Percentiles rank a stretch among this genome's conserved stretches.
phyloP scores from a whole-genome alignment of 225 moss, liverwort and hornwort genomes.

The Anthoceros angustus region DNA sequence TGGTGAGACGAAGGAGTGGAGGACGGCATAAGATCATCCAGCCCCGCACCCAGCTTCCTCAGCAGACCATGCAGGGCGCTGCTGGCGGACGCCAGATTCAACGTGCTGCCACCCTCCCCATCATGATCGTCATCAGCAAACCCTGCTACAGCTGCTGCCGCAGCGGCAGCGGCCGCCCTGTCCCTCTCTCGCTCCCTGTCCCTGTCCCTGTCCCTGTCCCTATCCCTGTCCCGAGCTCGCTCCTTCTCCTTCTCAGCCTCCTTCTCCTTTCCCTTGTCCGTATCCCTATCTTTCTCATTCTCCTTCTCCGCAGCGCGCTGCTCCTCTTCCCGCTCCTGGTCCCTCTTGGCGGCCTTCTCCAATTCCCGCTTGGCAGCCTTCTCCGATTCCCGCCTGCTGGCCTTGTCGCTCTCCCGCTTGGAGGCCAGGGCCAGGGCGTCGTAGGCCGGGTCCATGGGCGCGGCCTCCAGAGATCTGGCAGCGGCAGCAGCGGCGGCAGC shows the following conservation, averaged over 20 bases:
- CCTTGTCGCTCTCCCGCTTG: slow-evolving; percentile 42
- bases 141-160: slow-evolving; percentile 13
- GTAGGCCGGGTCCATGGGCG: slow-evolving; percentile 45
- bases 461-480: slow-evolving; percentile 11
- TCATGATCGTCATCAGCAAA: slow-evolving; percentile 75
- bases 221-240: slow-evolving; percentile 20
- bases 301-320: slow-evolving; percentile 28
- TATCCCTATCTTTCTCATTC: slow-evolving; percentile 37
- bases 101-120: slow-evolving; percentile 73
- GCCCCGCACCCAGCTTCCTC: slow-evolving; percentile 86
- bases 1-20: slow-evolving; percentile 85
- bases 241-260: slow-evolving; percentile 48
- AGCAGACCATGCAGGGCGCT: slow-evolving; percentile 88
- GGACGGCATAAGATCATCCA: slow-evolving; percentile 87
- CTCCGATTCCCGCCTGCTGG: slow-evolving; percentile 30
- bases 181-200: too few relatives aligned
- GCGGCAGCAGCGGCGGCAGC: slow-evolving; percentile 23
- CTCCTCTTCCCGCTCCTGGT: slow-evolving; percentile 15
- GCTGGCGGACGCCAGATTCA: slow-evolving; percentile 89
- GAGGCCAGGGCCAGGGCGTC: slow-evolving; percentile 59
- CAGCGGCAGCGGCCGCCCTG: slow-evolving; percentile 20
- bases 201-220: slow-evolving; percentile 31
- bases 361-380: slow-evolving; percentile 15
- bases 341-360: slow-evolving; percentile 31
- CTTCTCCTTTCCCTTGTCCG: slow-evolving; percentile 40